phyloP scores from a whole-genome alignment of 148 eudicot genomes.

The Spergularia marina region DNA sequence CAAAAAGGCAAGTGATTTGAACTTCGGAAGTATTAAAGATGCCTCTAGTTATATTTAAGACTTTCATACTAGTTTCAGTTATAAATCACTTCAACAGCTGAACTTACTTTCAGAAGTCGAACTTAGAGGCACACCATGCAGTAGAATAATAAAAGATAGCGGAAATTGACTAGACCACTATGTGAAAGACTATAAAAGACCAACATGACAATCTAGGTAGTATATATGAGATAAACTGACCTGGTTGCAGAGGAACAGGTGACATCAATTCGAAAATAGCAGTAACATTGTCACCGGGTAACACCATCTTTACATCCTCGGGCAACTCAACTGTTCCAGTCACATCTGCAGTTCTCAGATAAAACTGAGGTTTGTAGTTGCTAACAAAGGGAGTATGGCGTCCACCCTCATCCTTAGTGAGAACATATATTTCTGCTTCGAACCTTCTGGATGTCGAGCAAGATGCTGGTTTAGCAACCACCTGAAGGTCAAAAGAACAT shows the following conservation, averaged over 20 bases:
- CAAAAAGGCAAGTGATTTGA: neutral
- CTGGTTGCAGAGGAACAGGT: constrained; percentile 81
- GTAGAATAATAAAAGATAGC: neutral
- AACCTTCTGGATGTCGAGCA: constrained; percentile 72
- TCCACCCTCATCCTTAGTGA: constrained; percentile 96
- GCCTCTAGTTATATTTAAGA: neutral
- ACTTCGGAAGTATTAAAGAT: neutral
- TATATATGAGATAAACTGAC: constrained; percentile 32
- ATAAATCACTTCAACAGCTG: neutral
- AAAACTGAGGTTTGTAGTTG: constrained; percentile 89
- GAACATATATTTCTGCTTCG: constrained; percentile 91
- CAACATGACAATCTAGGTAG: neutral
- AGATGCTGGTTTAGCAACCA: constrained; percentile 84
- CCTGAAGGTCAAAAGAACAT: constrained; percentile 36
- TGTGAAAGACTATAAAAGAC: neutral
- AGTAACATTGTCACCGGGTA: constrained; percentile 99
- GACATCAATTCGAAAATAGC: constrained; percentile 85
- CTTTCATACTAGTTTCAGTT: neutral
- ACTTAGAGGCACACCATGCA: neutral
- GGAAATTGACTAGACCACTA: neutral
- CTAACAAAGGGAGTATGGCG: constrained; percentile 85
- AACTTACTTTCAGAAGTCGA: neutral
- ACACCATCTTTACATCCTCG: constrained; percentile 92
- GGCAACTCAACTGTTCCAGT: constrained; percentile 90
- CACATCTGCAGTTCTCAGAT: constrained; percentile 89